These are phyloP conservation scores for Sinapis alba DNA, from an alignment of 441 rosid species.

Conservation along the genomic window DNA sequence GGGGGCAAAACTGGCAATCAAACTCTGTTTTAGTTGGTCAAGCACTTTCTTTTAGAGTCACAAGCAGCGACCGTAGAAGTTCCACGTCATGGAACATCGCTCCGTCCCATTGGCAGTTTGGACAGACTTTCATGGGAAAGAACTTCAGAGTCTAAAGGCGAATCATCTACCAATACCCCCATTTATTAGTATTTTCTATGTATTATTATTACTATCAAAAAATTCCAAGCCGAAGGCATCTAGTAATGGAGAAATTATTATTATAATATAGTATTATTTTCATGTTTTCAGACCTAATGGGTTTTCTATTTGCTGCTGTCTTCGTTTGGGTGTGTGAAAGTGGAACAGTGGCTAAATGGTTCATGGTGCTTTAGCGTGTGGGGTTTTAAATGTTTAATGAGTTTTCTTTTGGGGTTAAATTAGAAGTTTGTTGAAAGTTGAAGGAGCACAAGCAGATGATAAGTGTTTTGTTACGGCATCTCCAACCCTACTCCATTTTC, in stretches of 20 bases:
- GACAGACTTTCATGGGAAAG: constrained; percentile 51
- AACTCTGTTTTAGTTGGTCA: constrained; percentile 49
- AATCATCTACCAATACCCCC: background rate
- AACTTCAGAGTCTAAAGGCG: constrained; percentile 49
- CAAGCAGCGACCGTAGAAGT: constrained; percentile 49
- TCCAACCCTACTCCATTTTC: too few relatives aligned
- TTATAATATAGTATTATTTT: background rate
- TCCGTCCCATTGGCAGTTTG: constrained; percentile 52
- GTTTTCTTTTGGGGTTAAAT: background rate
- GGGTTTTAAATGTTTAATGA: background rate
- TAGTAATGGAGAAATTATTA: constrained; percentile 21
- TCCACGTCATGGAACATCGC: constrained; percentile 55
- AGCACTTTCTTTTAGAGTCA: constrained; percentile 50
- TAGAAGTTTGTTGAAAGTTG: background rate
- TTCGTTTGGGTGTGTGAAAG: constrained; percentile 31
- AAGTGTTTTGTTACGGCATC: too few relatives aligned
- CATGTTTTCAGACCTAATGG: constrained; percentile 7
- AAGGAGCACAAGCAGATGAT: background rate
- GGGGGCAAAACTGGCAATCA: constrained; percentile 59
- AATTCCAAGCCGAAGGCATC: constrained; percentile 35
- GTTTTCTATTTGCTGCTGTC: background rate
- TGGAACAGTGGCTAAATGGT: background rate
- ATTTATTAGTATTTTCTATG: constrained; percentile 1
- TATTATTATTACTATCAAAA: constrained; percentile 4
- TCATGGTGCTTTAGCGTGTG: background rate